phyloP scores from a whole-genome alignment of 495 filamentous ascomycete genomes.

The Hypoxylon rickii region DNA sequence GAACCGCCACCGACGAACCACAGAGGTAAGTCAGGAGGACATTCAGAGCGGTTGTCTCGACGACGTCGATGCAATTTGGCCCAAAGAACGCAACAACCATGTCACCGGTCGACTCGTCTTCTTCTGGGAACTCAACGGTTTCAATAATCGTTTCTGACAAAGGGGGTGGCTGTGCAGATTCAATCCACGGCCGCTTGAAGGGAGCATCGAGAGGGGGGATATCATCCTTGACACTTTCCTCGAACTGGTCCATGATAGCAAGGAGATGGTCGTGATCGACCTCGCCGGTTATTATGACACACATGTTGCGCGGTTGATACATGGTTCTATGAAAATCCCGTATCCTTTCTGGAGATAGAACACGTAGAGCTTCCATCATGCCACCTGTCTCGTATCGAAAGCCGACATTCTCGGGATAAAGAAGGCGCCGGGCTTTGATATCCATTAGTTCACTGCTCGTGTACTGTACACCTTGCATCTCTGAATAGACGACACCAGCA shows the following conservation, averaged over 20 bases:
- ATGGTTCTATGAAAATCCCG: conserved; percentile 91
- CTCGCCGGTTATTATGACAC: conserved; percentile 85
- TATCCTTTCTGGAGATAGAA: conserved; percentile 85
- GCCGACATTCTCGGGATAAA: conserved; percentile 88
- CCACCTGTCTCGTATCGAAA: conserved; percentile 97
- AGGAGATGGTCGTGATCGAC: conserved; percentile 82
- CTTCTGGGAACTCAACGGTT: conserved; percentile 90
- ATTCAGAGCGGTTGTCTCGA: conserved; percentile 68
- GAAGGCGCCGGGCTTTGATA: conserved; percentile 69
- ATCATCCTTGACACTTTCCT: conserved; percentile 79
- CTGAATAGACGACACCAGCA: conserved; percentile 97
- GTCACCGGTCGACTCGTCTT: conserved; percentile 91
- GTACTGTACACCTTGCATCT: conserved; percentile 97
- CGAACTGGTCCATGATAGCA: conserved; percentile 81
- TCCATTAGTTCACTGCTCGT: conserved; percentile 82
- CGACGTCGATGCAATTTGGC: conserved; percentile 71
- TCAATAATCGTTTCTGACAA: conserved; percentile 71
- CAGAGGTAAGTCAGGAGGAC: conserved; percentile 82
- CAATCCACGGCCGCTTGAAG: conserved; percentile 87
- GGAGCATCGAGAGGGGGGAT: conserved; percentile 73
- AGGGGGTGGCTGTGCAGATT: conserved; percentile 75
- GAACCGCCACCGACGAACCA: conserved; percentile 86
- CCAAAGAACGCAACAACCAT: conserved; percentile 83
- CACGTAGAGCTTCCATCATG: conserved; percentile 88
- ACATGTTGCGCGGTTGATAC: conserved; percentile 98